Evolutionary conservation across 2,329 filamentous ascomycete genomes (phyloP), one percentile per base, ranked within the genome.

Genomic region (Pleochaeta shiraiana): DNA sequence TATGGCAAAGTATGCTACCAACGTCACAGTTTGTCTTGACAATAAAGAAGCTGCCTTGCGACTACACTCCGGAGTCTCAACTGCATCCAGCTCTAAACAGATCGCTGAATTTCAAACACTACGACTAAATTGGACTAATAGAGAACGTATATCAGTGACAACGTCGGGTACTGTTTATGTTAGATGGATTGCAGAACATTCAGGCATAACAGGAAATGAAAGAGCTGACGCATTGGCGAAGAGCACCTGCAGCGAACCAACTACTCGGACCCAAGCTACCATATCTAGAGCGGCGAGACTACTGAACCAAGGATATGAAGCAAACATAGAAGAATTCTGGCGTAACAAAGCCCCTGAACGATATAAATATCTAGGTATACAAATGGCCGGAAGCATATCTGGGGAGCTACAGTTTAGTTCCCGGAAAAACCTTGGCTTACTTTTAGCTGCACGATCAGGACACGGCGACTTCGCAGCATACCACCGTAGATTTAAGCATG

Each of bases 331-430:
- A 19, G 24, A 14, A 34, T 28, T 7, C 30, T 34, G 53, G 28
- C 16, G 30, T 75, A 12, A 28, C 24, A 57, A 57, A 30, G 26
- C 53, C 3, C 30, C 57, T 7, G 31, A 61, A 39, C 37, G n/a
- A 28, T 61, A 61, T 14, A 39, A 28, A 39, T 16, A 21, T 5
- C 30, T 37, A 2, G 31, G 24, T 14, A 61, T 61, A 4, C 37
- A 9, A 39, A 24, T 28, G 28, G 12, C 11, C 14, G 19, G 19
- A 11, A 39, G 57, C 19, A 11, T 16, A 3, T 31, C 53, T 30
- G 21, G 2, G 6, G 53, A 59, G 31, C 53, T 59, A 3, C 14
- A 12, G 26, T 11, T 3, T 31, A 14, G 14, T 3, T 3, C n/a
- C 14, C 12, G 7, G 14, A 14, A 31, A 3, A 33, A 14, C 12